Evolutionary conservation across 768 basidiomycete genomes (phyloP), one percentile per base, ranked within the genome.

Genomic region (Boletus vermiculosoides): DNA sequence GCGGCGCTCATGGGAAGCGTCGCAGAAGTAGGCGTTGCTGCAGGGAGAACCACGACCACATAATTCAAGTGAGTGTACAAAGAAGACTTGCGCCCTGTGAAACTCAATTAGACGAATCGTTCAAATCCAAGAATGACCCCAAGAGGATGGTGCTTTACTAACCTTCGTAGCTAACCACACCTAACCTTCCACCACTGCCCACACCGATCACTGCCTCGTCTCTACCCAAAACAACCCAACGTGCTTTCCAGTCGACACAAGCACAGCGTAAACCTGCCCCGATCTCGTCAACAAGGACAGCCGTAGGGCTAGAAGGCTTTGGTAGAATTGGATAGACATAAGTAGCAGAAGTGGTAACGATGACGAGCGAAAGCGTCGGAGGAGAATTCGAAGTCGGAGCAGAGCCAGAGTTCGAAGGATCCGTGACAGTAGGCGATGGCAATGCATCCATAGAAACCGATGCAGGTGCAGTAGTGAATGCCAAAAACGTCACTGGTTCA

Each of bases 161-260:
- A 90, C 95, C 96, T 79, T 98, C 97, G 66, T 94, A 93, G 1
- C 94, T 94, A 67, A 86, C 93, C 52, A 90, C 93, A 0, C 88
- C 81, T 5, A 91, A 88, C 56, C 94, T 76, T 5, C 90, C 92
- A 18, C 94, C 91, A 0, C 83, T 80, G 0, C 87, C 85, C 65
- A 91, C 94, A 9, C 90, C 77, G 64, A 95, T 95, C 23, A 98
- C 86, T 4, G 94, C 95, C 65, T 98, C 97, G 45, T 97, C 91
- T 55, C 90, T 74, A 0, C 94, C 96, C 2, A 98, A 81, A 13
- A 94, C 83, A 63, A 98, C 85, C 65, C 90, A 86, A 42, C 76
- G 77, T n/a, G 77, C 77, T 36, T 79, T 77, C 80, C 84, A 83
- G 64, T 94, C 86, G 81, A 94, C 87, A 34, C 82, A 82, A 1